Evolutionary conservation across 768 basidiomycete genomes (phyloP), one percentile per base, ranked within the genome.

Genomic region (Tephrocybe sp.): DNA sequence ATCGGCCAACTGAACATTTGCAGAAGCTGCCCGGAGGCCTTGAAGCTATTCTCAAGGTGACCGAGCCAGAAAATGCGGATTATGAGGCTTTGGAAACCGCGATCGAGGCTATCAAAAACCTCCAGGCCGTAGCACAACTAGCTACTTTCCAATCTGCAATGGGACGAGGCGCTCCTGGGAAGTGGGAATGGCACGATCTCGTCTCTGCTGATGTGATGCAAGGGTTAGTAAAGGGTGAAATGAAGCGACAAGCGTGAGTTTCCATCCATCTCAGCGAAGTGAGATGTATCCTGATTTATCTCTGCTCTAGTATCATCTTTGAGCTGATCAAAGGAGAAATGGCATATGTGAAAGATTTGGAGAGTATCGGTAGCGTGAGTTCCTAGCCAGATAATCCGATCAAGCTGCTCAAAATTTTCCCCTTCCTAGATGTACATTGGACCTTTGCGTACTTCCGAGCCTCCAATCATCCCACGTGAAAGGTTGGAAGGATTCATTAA

Each of bases 261-360:
- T 6, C 20, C 38, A 14, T 17, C 4, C 50, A 38, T 24, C 25
- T 10, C 10, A 18, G n/a, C 21, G 47, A 50, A 48, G 20, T 37
- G 14, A 28, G 28, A 30, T 30, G n/a, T 11, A 30, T 5, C 15
- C 41, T 38, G 36, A 38, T 33, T 45, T 30, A 30, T 20, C 14
- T 70, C 20, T 25, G 51, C 32, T 12, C 41, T 57, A 93, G 92
- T 38, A 85, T 93, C 61, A 93, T 96, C 45, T 97, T 95, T 62
- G 93, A 97, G 72, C 68, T 96, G 55, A 96, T 97, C 67, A 91
- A 96, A 67, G 90, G 90, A 56, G 93, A 97, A 67, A 96, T 96
- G 92, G 83, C 85, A 23, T 97, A 95, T 63, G 93, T 96, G 23
- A 90, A 86, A 59, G 93, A 97, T 73, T 68, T 97, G 52, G 90